Evolutionary conservation across 768 basidiomycete genomes (phyloP).

Genomic region (Coprinopsis strossmayeri): DNA sequence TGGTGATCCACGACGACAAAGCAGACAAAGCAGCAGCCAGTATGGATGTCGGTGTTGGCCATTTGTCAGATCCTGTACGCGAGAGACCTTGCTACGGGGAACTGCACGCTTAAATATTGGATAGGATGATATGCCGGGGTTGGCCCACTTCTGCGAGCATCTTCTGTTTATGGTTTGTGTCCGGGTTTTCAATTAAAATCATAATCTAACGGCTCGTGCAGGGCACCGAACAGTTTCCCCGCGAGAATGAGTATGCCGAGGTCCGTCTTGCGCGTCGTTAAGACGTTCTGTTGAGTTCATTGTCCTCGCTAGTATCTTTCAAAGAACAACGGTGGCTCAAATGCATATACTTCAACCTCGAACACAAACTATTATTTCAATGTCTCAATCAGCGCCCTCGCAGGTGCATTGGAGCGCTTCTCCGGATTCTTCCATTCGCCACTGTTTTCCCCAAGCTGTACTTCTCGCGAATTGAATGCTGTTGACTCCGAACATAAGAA

Average conservation of each 20-base stretch:
- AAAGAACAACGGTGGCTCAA: constrained; percentile 79
- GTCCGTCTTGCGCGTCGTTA: constrained; percentile 28
- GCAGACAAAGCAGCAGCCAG: constrained; percentile 95
- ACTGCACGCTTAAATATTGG: not conserved
- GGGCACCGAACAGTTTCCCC: constrained; percentile 81
- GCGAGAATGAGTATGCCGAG: constrained; percentile 93
- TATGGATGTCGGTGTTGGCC: constrained; percentile 91
- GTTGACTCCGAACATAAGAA: constrained; percentile 98
- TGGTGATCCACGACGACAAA: constrained; percentile 74
- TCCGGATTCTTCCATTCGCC: constrained; percentile 91
- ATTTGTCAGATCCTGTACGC: constrained; percentile 86
- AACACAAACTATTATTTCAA: constrained; percentile 89
- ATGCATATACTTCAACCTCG: constrained; percentile 88
- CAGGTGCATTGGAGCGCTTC: constrained; percentile 70
- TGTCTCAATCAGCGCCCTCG: constrained; percentile 56
- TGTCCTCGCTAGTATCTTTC: constrained; percentile 48
- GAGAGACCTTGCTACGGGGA: not conserved
- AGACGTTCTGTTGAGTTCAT: not conserved
- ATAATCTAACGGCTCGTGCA: too few species aligned
- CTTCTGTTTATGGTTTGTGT: constrained; percentile 89
- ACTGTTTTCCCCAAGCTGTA: constrained; percentile 80
- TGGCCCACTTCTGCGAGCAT: constrained; percentile 96
- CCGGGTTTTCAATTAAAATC: too few species aligned
- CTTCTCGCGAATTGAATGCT: constrained; percentile 85
- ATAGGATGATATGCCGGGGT: constrained; percentile 75